Evolutionary conservation across 805 yeast species (phyloP).

Genomic region (Metschnikowia gruessii): DNA sequence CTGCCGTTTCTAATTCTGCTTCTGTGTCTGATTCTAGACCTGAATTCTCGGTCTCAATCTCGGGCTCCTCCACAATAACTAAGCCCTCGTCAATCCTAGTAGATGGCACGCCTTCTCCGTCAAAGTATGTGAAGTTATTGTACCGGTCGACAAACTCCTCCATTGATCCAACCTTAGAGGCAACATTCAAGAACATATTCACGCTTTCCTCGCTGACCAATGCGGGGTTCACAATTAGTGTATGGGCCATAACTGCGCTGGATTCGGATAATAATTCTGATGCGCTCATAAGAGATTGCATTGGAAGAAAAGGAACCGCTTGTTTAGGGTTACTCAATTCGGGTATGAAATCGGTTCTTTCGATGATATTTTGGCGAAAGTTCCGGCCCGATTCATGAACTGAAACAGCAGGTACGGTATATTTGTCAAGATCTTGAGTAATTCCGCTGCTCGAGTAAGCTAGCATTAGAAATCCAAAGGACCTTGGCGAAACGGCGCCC

Average conservation of each 20-base stretch:
- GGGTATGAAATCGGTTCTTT: conserved; percentile 36
- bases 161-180: conserved; percentile 32
- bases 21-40: neutral
- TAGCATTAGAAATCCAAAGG: conserved; percentile 46
- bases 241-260: conserved; percentile 67
- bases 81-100: neutral
- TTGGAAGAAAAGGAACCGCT: conserved; percentile 71
- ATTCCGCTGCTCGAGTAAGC: conserved; percentile 45
- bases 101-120: conserved; percentile 16
- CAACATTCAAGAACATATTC: conserved; percentile 52
- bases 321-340: conserved; percentile 5
- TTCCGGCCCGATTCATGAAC: conserved; percentile 45
- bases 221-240: conserved; percentile 43
- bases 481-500: conserved; percentile 32
- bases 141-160: conserved; percentile 36
- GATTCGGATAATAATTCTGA: conserved; percentile 65
- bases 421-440: conserved; percentile 17
- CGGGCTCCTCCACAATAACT: neutral
- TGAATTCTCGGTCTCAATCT: neutral
- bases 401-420: conserved; percentile 24
- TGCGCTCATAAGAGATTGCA: conserved; percentile 38
- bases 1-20: conserved; percentile 3
- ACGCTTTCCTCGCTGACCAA: conserved; percentile 43
- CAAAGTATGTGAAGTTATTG: conserved; percentile 28
- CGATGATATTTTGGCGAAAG: conserved; percentile 46